phyloP scores from a whole-genome alignment of 129 eudicot genomes.

The Artemisia annua region DNA sequence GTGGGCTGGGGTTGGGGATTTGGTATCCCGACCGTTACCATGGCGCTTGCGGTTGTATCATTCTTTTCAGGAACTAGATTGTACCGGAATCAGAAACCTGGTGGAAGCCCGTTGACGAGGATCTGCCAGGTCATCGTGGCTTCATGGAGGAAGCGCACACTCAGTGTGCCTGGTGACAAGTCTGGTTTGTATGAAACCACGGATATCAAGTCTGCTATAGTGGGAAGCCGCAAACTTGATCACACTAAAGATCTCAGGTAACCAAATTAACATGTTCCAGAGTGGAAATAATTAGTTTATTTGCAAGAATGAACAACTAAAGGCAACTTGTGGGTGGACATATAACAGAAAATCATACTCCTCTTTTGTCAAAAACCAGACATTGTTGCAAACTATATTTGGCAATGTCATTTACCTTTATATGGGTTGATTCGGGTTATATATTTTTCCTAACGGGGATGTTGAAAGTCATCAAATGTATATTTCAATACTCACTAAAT shows the following conservation, averaged over 20 bases:
- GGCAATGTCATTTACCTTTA: background rate
- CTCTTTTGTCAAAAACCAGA: background rate
- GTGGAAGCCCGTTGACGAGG: constrained; percentile 69
- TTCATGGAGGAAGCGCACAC: constrained; percentile 39
- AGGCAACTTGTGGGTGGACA: background rate
- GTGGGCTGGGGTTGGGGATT: constrained; percentile 82
- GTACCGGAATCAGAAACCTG: constrained; percentile 57
- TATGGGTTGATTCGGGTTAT: no score
- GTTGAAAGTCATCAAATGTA: no score
- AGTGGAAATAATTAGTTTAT: background rate
- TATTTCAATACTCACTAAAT: no score
- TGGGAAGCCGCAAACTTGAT: constrained; percentile 66
- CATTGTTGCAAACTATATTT: background rate
- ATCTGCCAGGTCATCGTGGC: constrained; percentile 62
- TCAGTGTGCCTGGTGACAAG: constrained; percentile 46
- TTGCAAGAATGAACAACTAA: no score
- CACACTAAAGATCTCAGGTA: constrained; percentile 54
- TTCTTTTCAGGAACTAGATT: constrained; percentile 56
- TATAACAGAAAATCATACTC: no score
- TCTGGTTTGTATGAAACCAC: constrained; percentile 53
- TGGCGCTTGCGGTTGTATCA: constrained; percentile 58
- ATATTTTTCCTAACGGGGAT: no score
- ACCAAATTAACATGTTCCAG: background rate
- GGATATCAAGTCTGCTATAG: constrained; percentile 46
- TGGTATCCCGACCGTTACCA: constrained; percentile 63